Evolutionary conservation across 495 filamentous ascomycete species (phyloP), one percentile per base, ranked within the genome.

Genomic region (Sphaerosporella brunnea): DNA sequence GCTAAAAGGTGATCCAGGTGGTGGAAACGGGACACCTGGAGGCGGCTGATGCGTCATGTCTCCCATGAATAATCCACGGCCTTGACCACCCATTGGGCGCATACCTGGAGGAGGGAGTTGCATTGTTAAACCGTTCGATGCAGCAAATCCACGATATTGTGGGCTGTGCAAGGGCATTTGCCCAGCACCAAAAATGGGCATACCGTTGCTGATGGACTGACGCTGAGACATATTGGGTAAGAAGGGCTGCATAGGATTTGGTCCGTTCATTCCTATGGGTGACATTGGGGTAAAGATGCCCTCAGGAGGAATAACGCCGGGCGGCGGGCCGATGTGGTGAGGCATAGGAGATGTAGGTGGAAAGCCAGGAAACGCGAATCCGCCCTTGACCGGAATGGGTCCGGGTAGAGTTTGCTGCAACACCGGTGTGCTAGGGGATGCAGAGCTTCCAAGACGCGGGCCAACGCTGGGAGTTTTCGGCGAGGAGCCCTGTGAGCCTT

Each of bases 401-500:
- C 73, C 68, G 34, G 73, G 66, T 51, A 73, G 71, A 37, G 71
- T 70, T 51, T 77, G 74, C 21, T 69, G 67, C 16, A 73, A 68
- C 32, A 68, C 69, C 35, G 71, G 60, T 4, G 72, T 70, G 52
- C 69, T 72, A 20, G 82, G 81, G 19, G 82, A 82, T 24, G 70
- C 71, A 35, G 77, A 75, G 44, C 79, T 76, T 59, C 76, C 80
- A 10, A 72, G 63, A 28, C 63, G 69, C 53, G 51, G 68, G 57
- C 60, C 70, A 61, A 55, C 68, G 63, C 64, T 72, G 16, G 67
- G 68, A 30, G 67, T 78, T 62, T 72, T 81, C 36, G 75, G 81
- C 41, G 80, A 82, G 7, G 75, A 82, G 35, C 64, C 71, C 59
- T 73, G 75, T 19, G 82, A 81, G 38, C 75, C 84, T 60, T 93